Conservation (phyloP, 176 grass and related monocot species). For the Aegilops longissima region DNA sequence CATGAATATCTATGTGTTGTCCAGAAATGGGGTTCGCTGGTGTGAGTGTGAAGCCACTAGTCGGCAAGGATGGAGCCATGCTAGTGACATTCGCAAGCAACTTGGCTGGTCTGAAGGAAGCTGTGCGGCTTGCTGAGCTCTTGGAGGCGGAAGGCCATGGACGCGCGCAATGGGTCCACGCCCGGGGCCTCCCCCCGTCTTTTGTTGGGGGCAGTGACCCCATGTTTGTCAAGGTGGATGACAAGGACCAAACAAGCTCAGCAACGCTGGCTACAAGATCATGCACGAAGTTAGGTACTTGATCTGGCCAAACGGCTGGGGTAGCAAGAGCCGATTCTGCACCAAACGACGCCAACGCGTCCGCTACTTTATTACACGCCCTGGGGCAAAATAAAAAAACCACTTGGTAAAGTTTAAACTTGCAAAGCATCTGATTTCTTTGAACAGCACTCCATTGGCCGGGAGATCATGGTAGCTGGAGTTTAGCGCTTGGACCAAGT, state of each 20-base stretch:
- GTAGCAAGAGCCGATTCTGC: too few species aligned
- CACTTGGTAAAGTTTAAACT: too few species aligned
- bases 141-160: slow-evolving; percentile 62
- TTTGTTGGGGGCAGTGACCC: slow-evolving; percentile 41
- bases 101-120: slow-evolving; percentile 63
- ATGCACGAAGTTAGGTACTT: too few species aligned
- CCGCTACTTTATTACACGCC: too few species aligned
- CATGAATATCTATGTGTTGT: not conserved
- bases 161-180: slow-evolving; percentile 36
- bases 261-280: too few species aligned
- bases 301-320: too few species aligned
- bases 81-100: slow-evolving; percentile 64
- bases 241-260: slow-evolving; percentile 1
- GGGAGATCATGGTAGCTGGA: too few species aligned
- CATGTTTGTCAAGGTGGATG: slow-evolving; percentile 60
- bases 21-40: slow-evolving; percentile 72
- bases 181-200: slow-evolving; percentile 19
- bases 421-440: too few species aligned
- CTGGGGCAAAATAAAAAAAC: too few species aligned
- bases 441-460: too few species aligned
- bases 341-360: too few species aligned
- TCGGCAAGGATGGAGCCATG: slow-evolving; percentile 75
- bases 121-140: slow-evolving; percentile 55
- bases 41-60: slow-evolving; percentile 49
- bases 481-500: too few species aligned